Evolutionary conservation across 2,329 filamentous ascomycete genomes (phyloP), one percentile per base, ranked within the genome.

Genomic region (Neofusicoccum parvum): DNA sequence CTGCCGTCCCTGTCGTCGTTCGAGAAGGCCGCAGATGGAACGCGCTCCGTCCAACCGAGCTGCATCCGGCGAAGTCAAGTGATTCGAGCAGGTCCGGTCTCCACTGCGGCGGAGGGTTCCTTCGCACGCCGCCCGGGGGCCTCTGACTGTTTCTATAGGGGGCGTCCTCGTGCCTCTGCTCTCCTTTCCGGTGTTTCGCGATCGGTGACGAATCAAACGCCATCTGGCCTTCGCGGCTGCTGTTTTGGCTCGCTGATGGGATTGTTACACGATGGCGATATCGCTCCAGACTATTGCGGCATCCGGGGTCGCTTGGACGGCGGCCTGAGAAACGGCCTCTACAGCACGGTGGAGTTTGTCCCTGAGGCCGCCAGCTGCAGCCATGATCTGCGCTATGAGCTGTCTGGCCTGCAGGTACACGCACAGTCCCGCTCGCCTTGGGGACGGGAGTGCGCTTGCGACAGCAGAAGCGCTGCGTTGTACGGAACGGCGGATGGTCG

Each of bases 41-140:
- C 51, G 48, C 56, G 64, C 64, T 53, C 27, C 64, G 64, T 10
- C 64, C 64, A 32, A 53, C 54, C 17, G 64, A 60, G 54, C 64
- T 62, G 54, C 64, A 65, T 12, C 64, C 64, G 46, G 64, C 46
- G 62, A 65, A 65, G 46, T 49, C 56, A 23, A 65, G 20, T 27
- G 64, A 60, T 39, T 53, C 45, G 56, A 65, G 27, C 54, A 65
- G 46, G 48, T 65, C 64, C 11, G 37, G 64, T 39, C 62, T 54
- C 39, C 49, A 56, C 62, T 64, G 62, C n/a, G 62, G 34, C 45
- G 20, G 48, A 12, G n/a, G 9, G 36, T 43, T 36, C 39, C 20
- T 23, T 46, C 41, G 39, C 39, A 36, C 20, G n/a, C 20, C 20
- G n/a, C 20, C 54, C 10, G 54, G 39, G 54, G 56, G 10, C 15